Base-by-base conservation (phyloP, 1,139 yeast genomes). In the Yamadazyma aaseri region DNA sequence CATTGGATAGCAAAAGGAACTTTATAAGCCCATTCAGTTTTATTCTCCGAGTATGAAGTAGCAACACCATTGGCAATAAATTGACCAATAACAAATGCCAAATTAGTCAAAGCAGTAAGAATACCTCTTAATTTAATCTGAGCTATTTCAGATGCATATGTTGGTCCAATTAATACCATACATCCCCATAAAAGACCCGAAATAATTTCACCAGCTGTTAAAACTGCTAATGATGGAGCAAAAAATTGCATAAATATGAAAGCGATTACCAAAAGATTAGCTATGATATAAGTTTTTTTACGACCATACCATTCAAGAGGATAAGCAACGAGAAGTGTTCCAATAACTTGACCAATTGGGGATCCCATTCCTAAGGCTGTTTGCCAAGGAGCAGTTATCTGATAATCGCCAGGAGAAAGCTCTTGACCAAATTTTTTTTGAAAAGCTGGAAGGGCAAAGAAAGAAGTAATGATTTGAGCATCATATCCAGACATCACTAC, bases 1-100 rank as follows among this genome's bases (percentile, higher is more conserved):
- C 57, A 53, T 37, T 53, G 58, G n/a, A 52, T 27, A 4, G 53
- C 56, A 33, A 51, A 52, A 6, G 57, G 57, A 10, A 51, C 48
- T 25, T 51, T 39, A 40, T 47, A 52, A 3, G 51, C 42, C 53
- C 53, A 50, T 31, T 50, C 34, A n/a, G 46, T 44, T 9, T 38
- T 29, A 37, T 46, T 38, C 28, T 33, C 36, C 5, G 51, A 51
- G 27, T 49, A 37, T 4, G 36, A 42, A 31, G 45, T 35, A 15
- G 53, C 38, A 4, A 51, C 51, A 6, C 49, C 53, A n/a, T 54
- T 51, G 8, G 25, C 25, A n/a, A 22, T 11, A 14, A 25, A 14
- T 14, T 12, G 27, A 12, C 27, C 29, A 16, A 26, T 17, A 20
- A 25, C 29, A 20, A 25, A 31, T 21, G 29, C 29, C 15, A 31